A percentile compares a stretch with the other conserved stretches of the same genome.
These are phyloP conservation scores for Termitomyces sp. DNA, from an alignment of 768 basidiomycete genomes.

Conservation along the genomic window DNA sequence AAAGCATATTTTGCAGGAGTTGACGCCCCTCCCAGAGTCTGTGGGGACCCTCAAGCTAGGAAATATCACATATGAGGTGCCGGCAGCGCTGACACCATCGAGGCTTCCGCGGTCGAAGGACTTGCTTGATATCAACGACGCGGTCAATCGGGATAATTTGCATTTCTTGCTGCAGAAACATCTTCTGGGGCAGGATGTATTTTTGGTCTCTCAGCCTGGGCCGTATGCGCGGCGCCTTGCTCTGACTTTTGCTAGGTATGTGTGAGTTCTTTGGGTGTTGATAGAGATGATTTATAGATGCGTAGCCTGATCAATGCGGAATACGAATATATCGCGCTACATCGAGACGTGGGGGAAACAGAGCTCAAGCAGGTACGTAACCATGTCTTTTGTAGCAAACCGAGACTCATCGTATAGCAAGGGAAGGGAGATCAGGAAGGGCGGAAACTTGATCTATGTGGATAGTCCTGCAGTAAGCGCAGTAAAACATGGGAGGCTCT, in stretches of 20 bases:
- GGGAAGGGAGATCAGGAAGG: slow-evolving; percentile 57
- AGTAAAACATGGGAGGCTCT: slow-evolving; percentile 57
- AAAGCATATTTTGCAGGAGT: slow-evolving; percentile 38
- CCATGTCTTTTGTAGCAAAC: neutral
- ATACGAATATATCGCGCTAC: slow-evolving; percentile 64
- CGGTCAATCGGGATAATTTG: slow-evolving; percentile 50
- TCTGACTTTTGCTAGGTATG: slow-evolving; percentile 56
- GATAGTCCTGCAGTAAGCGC: slow-evolving; percentile 65
- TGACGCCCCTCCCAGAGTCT: slow-evolving; percentile 32
- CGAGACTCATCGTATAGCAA: slow-evolving; percentile 9
- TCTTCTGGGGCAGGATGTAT: slow-evolving; percentile 61
- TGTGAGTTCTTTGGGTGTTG: neutral
- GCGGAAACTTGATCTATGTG: slow-evolving; percentile 60
- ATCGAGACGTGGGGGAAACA: slow-evolving; percentile 67
- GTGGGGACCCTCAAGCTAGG: slow-evolving; percentile 56
- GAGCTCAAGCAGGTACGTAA: slow-evolving; percentile 55
- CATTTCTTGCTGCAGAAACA: slow-evolving; percentile 68
- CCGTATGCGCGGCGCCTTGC: slow-evolving; percentile 61
- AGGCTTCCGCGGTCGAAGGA: slow-evolving; percentile 40
- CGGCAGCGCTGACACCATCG: slow-evolving; percentile 39
- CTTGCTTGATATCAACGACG: slow-evolving; percentile 45
- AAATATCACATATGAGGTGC: slow-evolving; percentile 50
- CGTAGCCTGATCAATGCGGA: slow-evolving; percentile 56
- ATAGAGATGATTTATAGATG: neutral
- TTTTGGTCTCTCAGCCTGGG: slow-evolving; percentile 61